Conservation (phyloP, 2,329 filamentous ascomycete genomes). For the Hypoxylon sp. region DNA sequence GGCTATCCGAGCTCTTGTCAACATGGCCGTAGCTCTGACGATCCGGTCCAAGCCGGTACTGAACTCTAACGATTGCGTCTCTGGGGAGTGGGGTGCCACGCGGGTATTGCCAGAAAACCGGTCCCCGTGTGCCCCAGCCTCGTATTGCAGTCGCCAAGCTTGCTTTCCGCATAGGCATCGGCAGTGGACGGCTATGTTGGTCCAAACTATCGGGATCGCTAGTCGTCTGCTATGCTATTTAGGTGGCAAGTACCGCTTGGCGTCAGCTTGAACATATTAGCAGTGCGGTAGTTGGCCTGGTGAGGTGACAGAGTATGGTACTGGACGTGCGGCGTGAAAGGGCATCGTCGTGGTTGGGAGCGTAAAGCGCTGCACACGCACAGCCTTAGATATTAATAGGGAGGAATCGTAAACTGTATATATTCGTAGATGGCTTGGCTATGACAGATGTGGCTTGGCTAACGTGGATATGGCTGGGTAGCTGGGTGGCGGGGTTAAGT, state of each 20-base stretch:
- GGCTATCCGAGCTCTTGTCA: conserved; percentile 32
- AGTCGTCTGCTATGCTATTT: conserved; percentile 30
- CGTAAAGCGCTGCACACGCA: neutral
- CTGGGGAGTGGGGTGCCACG: conserved; percentile 13
- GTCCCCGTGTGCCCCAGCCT: conserved; percentile 22
- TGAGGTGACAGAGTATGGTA: neutral
- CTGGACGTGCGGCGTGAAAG: neutral
- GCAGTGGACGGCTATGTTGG: conserved; percentile 33
- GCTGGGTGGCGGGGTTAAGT: neutral
- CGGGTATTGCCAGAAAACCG: conserved; percentile 32
- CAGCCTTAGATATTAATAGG: neutral
- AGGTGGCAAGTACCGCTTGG: conserved; percentile 27
- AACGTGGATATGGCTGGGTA: neutral
- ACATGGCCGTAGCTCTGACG: conserved; percentile 23
- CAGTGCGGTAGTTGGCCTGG: neutral
- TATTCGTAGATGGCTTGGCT: no score
- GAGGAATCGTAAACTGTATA: no score
- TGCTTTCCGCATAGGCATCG: conserved; percentile 32
- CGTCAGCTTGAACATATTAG: conserved; percentile 42
- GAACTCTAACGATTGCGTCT: conserved; percentile 21
- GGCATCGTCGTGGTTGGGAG: neutral
- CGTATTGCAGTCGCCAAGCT: conserved; percentile 18
- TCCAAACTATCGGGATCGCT: conserved; percentile 12
- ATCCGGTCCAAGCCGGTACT: conserved; percentile 28
- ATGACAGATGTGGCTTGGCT: no score